Conservation (phyloP, 179 eudicot species). For the Amaranthus tricolor region DNA sequence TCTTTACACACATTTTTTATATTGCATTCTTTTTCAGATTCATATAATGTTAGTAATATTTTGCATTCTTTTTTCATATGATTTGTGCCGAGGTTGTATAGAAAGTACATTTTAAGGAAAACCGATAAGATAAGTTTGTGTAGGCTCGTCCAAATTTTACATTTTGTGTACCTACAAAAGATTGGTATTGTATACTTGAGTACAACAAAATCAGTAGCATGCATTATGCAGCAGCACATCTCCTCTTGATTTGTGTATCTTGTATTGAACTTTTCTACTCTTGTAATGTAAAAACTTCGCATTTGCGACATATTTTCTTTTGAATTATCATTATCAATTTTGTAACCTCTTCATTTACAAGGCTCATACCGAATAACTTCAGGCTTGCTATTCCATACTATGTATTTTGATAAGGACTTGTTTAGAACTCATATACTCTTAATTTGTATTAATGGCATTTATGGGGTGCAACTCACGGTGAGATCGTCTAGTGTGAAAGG, state of each 20-base stretch:
- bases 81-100: slow-evolving; percentile 13
- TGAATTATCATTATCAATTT: too few species aligned
- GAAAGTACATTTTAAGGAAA: slow-evolving; percentile 8
- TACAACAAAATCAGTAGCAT: background rate
- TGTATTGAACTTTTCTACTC: background rate
- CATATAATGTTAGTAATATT: background rate
- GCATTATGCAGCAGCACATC: background rate
- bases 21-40: slow-evolving; percentile 18
- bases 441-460: too few species aligned
- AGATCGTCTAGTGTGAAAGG: too few species aligned
- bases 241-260: too few species aligned
- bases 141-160: slow-evolving; percentile 8
- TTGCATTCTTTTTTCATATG: background rate
- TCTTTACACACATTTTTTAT: slow-evolving; percentile 14
- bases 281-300: too few species aligned
- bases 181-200: background rate
- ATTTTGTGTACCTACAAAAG: slow-evolving; percentile 1
- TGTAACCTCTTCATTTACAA: too few species aligned
- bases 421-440: too few species aligned
- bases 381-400: too few species aligned
- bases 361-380: too few species aligned
- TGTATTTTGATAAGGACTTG: too few species aligned
- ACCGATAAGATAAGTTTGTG: slow-evolving; percentile 5
- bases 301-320: too few species aligned
- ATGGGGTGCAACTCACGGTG: too few species aligned